Evolutionary conservation across 1,284 basidiomycete species (phyloP), one percentile per base, ranked within the genome.

Genomic region (Dichomitus squalens): DNA sequence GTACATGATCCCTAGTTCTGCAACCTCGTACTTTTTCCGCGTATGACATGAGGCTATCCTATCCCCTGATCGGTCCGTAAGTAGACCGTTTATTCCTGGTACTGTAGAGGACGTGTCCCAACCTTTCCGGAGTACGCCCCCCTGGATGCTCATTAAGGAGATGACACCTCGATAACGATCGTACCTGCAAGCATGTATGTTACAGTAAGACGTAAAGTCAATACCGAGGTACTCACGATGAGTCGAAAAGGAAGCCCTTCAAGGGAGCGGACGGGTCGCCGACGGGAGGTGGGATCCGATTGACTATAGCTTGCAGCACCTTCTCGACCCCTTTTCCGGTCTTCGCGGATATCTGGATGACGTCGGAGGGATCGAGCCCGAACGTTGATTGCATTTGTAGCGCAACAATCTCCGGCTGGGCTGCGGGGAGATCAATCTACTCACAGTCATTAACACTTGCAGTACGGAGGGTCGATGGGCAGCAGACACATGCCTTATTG

Each of bases 141-240:
- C 74, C 65, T 85, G 84, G n/a, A 99, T 75, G 64, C 86, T 92
- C 23, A 98, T 84, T 18, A 99, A 78, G 5, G 95, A 97, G 47
- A 99, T 95, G 20, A 99, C 97, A 16, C 97, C 97, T 55, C 95
- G 86, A 76, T 96, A 99, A 64, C 92, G 86, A 73, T 99, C 97
- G 72, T 97, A 98, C 68, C 95, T 98, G 64, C 64, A 59, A 54
- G 40, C 38, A 36, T 52, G 34, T 39, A 25, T 7, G 25, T 12
- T 59, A 16, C 21, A 47, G 27, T 23, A 52, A 43, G 44, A 47
- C 44, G 44, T 47, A 31, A 43, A 36, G 33, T 33, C 4, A 23
- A 18, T 48, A 36, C 21, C 23, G 7, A 7, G 20, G 44, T n/a
- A 77, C 88, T 72, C 64, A 94, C 92, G 88, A 84, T 8, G 93